These are phyloP conservation scores for Rhodotorula graminis DNA, from an alignment of 768 basidiomycete species.

Conservation along the genomic window DNA sequence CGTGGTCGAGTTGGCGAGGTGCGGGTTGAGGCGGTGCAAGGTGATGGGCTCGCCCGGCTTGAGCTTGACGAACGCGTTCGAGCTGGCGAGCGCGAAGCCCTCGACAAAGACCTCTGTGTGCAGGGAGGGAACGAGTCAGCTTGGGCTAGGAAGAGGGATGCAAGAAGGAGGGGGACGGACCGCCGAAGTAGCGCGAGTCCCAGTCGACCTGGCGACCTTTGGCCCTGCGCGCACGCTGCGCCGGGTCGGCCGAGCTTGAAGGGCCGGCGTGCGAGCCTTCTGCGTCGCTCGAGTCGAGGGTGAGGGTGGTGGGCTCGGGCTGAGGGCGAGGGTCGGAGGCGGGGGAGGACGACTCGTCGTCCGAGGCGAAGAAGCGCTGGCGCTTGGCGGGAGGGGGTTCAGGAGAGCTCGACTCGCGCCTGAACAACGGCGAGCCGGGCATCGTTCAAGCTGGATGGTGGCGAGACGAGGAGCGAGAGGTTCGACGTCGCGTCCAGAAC, in stretches of 20 bases:
- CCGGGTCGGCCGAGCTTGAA: neutral
- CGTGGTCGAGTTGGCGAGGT: neutral
- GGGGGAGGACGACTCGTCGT: neutral
- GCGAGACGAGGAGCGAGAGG: neutral
- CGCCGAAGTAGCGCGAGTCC: constrained; percentile 18
- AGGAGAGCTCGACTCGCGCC: neutral
- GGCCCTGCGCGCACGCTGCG: neutral
- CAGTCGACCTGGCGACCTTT: neutral
- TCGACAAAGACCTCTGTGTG: constrained; percentile 16
- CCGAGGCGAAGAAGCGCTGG: constrained; percentile 19
- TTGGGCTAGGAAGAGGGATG: neutral
- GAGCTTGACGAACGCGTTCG: constrained; percentile 8
- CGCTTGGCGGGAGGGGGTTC: neutral
- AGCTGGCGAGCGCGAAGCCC: constrained; percentile 7
- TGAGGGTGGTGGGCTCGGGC: neutral
- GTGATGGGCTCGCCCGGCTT: constrained; percentile 19
- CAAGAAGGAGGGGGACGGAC: neutral
- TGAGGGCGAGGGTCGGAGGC: neutral
- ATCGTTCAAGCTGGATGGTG: neutral
- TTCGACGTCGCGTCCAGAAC: neutral
- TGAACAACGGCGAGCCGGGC: neutral
- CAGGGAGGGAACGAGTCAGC: neutral
- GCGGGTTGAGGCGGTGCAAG: constrained; percentile 11
- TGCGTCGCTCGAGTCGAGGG: neutral
- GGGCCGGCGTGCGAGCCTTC: neutral